phyloP scores from a whole-genome alignment of 169 alveolate species.

The Eimeria brunetti region DNA sequence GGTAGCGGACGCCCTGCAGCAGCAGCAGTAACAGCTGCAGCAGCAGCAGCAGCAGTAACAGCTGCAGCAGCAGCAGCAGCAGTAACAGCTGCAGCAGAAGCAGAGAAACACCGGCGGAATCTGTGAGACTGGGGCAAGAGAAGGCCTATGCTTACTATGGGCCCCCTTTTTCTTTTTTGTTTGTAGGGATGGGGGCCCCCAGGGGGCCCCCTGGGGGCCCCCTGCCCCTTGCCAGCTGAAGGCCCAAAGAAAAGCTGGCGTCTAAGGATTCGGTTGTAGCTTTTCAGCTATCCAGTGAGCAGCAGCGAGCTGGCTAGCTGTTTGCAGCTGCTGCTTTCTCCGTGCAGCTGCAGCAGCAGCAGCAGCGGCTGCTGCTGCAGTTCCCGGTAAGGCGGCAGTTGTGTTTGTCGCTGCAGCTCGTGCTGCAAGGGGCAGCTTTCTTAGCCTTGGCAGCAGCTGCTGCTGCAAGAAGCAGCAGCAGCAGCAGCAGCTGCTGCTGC shows the following conservation, averaged over 20 bases:
- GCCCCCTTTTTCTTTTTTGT: neutral
- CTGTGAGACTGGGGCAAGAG: neutral
- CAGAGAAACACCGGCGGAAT: neutral
- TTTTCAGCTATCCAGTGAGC: neutral
- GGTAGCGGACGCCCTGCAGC: too few species aligned
- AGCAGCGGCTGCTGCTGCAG: neutral
- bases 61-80: neutral
- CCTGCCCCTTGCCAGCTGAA: neutral
- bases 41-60: too few species aligned
- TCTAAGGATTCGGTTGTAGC: neutral
- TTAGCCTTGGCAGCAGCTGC: neutral
- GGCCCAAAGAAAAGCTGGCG: neutral
- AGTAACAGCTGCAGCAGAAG: too few species aligned
- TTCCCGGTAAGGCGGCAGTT: too few species aligned
- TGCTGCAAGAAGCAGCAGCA: neutral
- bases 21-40: neutral
- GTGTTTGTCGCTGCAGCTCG: too few species aligned
- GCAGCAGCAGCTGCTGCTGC: too few species aligned
- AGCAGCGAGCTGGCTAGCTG: neutral
- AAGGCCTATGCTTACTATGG: too few species aligned
- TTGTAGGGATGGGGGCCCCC: too few species aligned
- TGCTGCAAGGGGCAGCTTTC: too few species aligned
- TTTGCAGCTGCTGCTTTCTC: neutral
- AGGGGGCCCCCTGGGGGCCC: too few species aligned
- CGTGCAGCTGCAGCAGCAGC: neutral